Base-by-base conservation (phyloP, 805 yeast species). In the Kuraishia piskuri region DNA sequence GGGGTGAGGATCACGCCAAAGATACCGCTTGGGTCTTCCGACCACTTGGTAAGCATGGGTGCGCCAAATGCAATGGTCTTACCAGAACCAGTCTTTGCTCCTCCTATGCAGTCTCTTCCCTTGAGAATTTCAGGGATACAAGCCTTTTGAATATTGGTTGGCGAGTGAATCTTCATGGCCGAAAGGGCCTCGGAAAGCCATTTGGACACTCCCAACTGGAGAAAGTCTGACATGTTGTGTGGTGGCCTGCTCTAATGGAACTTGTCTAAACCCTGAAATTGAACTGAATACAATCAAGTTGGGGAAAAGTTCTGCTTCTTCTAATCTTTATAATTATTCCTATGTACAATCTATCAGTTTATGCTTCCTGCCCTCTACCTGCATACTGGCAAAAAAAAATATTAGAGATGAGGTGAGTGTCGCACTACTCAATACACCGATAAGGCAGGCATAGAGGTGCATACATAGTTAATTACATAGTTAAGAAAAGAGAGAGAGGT, bases 51-150 rank as follows among this genome's bases (percentile, higher is more conserved):
- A 53, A 94, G 73, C 89, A 94, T 92, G 1, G 99, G 99, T n/a
- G 90, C 95, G 1, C 92, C 98, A 76, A 94, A 94, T 1, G 98
- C 97, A 22, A 94, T 83, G 1, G 99, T 94, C 66, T 94, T 94
- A 79, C 99, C 99, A 19, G 96, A 86, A 69, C 99, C 99, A 0
- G 99, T 94, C 67, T 88, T 88, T 31, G 99, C 99, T 47, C 99
- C 99, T 51, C 99, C 99, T 52, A 94, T 92, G 69, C 97, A 91
- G 67, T 91, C 96, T 59, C 84, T 79, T 7, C 96, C 97, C 46
- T 74, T 75, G 44, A 94, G 65, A 54, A 94, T 88, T 54, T 85
- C 80, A 0, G 98, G 98, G 49, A 94, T 92, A 65, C 97, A 90
- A 3, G 90, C 88, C 8, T 73, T 65, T 66, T 94, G 99, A 71